phyloP scores from a whole-genome alignment of 805 yeast genomes.

The Sungouiozyma ichnusensis region DNA sequence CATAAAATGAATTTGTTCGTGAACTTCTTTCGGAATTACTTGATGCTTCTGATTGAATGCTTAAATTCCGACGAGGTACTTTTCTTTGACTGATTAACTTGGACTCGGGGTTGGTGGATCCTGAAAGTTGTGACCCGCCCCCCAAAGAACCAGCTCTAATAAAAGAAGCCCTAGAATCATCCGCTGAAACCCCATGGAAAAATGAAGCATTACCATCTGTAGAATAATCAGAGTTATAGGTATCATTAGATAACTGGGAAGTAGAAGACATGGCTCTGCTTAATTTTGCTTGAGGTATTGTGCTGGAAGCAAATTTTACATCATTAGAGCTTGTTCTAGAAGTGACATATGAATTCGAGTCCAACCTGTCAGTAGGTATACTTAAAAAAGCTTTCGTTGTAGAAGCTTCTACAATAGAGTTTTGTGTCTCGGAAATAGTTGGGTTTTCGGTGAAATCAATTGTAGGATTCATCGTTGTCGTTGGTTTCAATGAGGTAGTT shows the following conservation, averaged over 20 bases:
- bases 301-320: background rate
- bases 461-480: background rate
- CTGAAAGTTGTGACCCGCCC: slow-evolving; percentile 11
- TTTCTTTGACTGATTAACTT: slow-evolving; percentile 6
- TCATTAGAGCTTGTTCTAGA: background rate
- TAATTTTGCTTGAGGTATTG: background rate
- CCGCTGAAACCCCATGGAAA: slow-evolving; percentile 2
- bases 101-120: slow-evolving; percentile 8
- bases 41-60: slow-evolving; percentile 31
- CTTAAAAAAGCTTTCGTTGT: background rate
- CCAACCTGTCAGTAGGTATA: background rate
- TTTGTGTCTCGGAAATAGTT: background rate
- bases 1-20: slow-evolving; percentile 32
- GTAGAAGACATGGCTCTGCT: slow-evolving; percentile 41
- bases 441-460: background rate
- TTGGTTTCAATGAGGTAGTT: background rate
- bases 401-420: background rate
- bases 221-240: slow-evolving; percentile 43
- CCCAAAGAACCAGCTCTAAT: slow-evolving; percentile 5
- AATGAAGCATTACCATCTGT: slow-evolving; percentile 25
- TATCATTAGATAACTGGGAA: slow-evolving; percentile 40
- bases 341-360: background rate
- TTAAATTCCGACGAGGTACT: slow-evolving; percentile 26
- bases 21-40: slow-evolving; percentile 33
- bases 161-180: slow-evolving; percentile 1